Evolutionary conservation across 176 grass and related monocot species (phyloP), one percentile per base, ranked within the genome.

Genomic region (Chloris gayana): DNA sequence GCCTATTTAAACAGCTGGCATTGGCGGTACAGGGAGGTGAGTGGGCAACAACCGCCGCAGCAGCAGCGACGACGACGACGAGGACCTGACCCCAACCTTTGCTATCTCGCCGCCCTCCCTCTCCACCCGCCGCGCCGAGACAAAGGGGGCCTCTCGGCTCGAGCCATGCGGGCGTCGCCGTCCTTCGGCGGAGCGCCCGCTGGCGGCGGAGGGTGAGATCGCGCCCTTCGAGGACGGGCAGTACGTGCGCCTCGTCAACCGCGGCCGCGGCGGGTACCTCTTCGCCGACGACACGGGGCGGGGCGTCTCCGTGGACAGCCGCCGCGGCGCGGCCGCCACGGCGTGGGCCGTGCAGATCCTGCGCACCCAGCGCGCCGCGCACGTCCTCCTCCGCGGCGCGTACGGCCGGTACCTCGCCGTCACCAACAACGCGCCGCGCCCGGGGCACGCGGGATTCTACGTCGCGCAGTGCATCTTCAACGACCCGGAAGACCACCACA

Each of bases 221-320:
- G 59, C 69, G 4, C 86, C 83, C 1, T 89, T 87, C 66, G 80
- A 82, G 59, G 76, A 78, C 71, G 86, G 87, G 64, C 83, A 87
- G 63, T 89, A 86, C 83, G 90, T 89, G 68, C 86, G 90, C 24
- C 86, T 84, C 63, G 37, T 51, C 49, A 85, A 83, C 83, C 70
- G 67, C 71, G 79, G 72, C 79, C 83, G 78, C 70, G 66, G 70
- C n/a, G 89, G 67, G 30, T 74, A 79, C 71, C 78, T 81, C 78
- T 81, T 69, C 78, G 77, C 77, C 13, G 64, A 86, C 64, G 81
- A 69, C 30, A 12, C 35, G 34, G 85, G 65, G 67, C 37, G 37
- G 73, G 80, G 67, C 69, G 78, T 85, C 74, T 77, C 74, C 69
- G 30, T 76, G 14, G 86, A 70, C 74, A 4, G 0, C 66, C 57